Evolutionary conservation across 306 rosid species (phyloP), one percentile per base, ranked within the genome.

Genomic region (Arachis hypogaea): DNA sequence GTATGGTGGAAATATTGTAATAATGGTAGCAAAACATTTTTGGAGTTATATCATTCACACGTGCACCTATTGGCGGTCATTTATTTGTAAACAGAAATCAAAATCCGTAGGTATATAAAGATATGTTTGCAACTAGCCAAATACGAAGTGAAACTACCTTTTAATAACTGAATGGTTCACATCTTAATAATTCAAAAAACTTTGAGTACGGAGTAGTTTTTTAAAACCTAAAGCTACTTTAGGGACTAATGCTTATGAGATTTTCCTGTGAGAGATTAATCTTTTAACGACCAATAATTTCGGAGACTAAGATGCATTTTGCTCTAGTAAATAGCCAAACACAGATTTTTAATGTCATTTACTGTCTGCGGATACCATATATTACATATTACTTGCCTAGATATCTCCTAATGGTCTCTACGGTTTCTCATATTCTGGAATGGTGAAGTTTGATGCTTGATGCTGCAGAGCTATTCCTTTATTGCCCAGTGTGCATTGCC

Each of bases 31-130:
- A 63, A 29, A 12, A 57, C 33, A 18, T 54, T 47, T 64, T 54
- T 68, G 71, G 63, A 40, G 63, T 49, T 60, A 28, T 49, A 69
- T 50, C 22, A 51, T 18, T 63, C 55, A 50, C 63, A 61, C 58
- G 58, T 16, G 73, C 54, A 36, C 3, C 5, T 56, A 65, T 49
- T 11, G 61, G 41, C 43, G 10, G 63, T 40, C 66, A 72, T 66
- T n/a, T 63, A 45, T 36, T 78, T 66, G 40, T n/a, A 16, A 40
- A 22, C 30, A 67, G 75, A 63, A 77, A 69, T 52, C 42, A 62
- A 73, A 50, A 42, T 66, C 16, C 0, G n/a, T 9, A 18, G 56
- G 12, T 52, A 50, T 67, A 47, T 40, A 42, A 7, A 56, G 58
- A 9, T 43, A 33, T 57, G 78, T 14, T 43, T 63, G 71, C 63